Evolutionary conservation across 352 stramenopile genomes (phyloP).

Genomic region (Phytophthora pistaciae): DNA sequence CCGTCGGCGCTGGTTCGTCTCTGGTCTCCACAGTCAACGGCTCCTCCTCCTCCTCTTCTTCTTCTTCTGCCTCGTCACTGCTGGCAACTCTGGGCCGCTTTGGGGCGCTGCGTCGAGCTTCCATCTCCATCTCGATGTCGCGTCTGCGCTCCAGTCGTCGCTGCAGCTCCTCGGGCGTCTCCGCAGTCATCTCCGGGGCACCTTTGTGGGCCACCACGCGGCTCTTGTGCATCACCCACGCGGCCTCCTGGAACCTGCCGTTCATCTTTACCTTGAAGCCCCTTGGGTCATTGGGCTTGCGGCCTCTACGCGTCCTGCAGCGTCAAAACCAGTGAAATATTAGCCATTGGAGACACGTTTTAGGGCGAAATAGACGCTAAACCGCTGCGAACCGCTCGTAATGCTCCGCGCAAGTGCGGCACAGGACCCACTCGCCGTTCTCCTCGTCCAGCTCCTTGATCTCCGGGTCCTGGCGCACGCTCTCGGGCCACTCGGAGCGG

Average conservation of each 20-base stretch:
- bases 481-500: slow-evolving; percentile 62
- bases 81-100: slow-evolving; percentile 25
- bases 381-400: slow-evolving; percentile 49
- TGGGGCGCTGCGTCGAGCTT: slow-evolving; percentile 5
- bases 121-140: slow-evolving; percentile 20
- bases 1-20: neutral
- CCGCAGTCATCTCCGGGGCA: slow-evolving; percentile 5
- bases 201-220: slow-evolving; percentile 56
- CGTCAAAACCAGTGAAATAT: neutral
- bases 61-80: slow-evolving; percentile 19
- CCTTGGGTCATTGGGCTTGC: slow-evolving; percentile 68
- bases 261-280: slow-evolving; percentile 86
- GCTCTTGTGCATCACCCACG: slow-evolving; percentile 77
- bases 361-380: neutral
- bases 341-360: neutral
- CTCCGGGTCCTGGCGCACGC: slow-evolving; percentile 58
- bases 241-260: slow-evolving; percentile 64
- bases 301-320: slow-evolving; percentile 54
- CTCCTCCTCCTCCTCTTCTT: neutral
- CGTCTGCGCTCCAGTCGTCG: slow-evolving; percentile 14
- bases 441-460: slow-evolving; percentile 63
- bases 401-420: slow-evolving; percentile 62
- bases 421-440: slow-evolving; percentile 76
- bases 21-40: slow-evolving; percentile 5
- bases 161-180: slow-evolving; percentile 19